Evolutionary conservation across 2,329 filamentous ascomycete species (phyloP).

Genomic region (Tolypocladium ovalisporum): DNA sequence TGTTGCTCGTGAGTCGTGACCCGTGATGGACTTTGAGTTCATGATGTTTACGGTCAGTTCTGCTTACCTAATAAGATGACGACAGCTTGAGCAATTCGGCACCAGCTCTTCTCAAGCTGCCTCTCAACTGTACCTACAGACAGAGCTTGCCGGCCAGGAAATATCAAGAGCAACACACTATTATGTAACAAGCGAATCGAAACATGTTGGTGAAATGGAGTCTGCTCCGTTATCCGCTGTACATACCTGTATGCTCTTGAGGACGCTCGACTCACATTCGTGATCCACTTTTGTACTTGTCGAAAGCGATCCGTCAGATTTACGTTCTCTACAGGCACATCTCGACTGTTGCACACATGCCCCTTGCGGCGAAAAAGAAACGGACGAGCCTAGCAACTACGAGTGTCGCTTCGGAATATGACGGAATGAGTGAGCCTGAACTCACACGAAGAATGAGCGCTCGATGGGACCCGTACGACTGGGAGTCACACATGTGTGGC

Average conservation of each 20-base stretch:
- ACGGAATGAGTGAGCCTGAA: too few species aligned
- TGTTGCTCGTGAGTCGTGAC: background rate
- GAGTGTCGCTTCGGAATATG: background rate
- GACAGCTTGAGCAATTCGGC: background rate
- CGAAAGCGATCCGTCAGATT: background rate
- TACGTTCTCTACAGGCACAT: background rate
- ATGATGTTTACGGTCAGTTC: background rate
- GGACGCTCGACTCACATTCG: too few species aligned
- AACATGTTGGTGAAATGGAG: background rate
- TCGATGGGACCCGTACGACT: background rate
- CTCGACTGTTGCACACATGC: background rate
- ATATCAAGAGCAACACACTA: too few species aligned
- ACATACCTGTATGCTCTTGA: background rate
- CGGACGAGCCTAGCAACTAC: too few species aligned
- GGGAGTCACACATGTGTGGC: background rate
- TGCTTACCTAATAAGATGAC: background rate
- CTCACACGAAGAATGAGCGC: background rate
- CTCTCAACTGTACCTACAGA: too few species aligned
- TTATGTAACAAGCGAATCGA: background rate
- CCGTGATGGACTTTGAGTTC: background rate
- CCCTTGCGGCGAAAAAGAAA: background rate
- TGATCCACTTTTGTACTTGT: too few species aligned
- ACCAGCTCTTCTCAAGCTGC: too few species aligned
- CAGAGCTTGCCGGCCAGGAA: background rate
- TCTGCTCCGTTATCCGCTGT: background rate